These are phyloP conservation scores for Termitomyces sp. DNA, from an alignment of 768 basidiomycete genomes.

Conservation along the genomic window DNA sequence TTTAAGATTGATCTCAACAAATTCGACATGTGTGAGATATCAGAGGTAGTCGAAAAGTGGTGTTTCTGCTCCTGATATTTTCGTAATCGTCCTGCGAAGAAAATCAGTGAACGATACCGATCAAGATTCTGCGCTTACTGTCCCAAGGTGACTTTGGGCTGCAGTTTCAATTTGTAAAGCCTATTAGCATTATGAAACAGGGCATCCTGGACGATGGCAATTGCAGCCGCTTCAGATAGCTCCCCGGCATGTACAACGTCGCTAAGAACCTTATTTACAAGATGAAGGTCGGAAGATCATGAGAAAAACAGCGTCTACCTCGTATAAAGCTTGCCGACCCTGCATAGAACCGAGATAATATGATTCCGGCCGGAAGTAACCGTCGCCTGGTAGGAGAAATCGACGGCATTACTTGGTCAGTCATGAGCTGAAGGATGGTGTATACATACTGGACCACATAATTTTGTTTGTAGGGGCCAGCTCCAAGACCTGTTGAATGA, in stretches of 20 bases:
- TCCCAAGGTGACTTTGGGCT: conserved; percentile 6
- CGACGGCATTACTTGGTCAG: neutral
- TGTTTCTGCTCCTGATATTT: neutral
- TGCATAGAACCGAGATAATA: conserved; percentile 67
- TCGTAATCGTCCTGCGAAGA: neutral
- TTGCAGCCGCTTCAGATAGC: conserved; percentile 49
- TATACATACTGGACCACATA: conserved; percentile 63
- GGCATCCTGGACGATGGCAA: conserved; percentile 44
- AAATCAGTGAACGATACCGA: neutral
- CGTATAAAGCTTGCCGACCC: conserved; percentile 54
- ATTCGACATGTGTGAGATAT: neutral
- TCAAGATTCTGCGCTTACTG: neutral
- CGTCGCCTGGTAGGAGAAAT: conserved; percentile 40
- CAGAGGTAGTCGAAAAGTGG: neutral
- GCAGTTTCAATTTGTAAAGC: conserved; percentile 53
- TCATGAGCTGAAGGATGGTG: conserved; percentile 13
- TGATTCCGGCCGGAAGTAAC: conserved; percentile 72
- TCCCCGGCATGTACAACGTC: conserved; percentile 43
- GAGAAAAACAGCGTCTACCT: conserved; percentile 30
- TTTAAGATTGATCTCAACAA: no score
- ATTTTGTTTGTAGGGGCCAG: conserved; percentile 73
- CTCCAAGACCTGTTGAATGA: conserved; percentile 63
- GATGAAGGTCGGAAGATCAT: neutral
- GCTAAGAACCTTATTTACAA: conserved; percentile 43
- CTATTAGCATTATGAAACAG: conserved; percentile 66